A percentile compares a stretch with the other conserved stretches of the same genome.
These are phyloP conservation scores for Coniochaeta sp. DNA, from an alignment of 2,329 filamentous ascomycete genomes.

Conservation along the genomic window DNA sequence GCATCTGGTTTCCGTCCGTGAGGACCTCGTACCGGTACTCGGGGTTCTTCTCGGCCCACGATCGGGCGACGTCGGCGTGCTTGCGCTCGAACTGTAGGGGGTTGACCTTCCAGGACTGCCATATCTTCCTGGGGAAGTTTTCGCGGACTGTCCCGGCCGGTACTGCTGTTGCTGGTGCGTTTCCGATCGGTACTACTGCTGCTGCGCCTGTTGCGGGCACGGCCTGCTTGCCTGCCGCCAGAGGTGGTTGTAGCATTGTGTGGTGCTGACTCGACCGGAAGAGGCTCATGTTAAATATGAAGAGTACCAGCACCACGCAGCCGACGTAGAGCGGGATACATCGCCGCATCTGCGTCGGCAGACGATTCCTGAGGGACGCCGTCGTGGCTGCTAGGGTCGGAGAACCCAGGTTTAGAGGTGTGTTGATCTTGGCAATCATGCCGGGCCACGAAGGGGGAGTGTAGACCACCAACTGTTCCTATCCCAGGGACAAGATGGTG, in stretches of 20 bases:
- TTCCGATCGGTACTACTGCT: no score
- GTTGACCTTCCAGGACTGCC: slow-evolving; percentile 71
- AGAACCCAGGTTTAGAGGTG: slow-evolving; percentile 23
- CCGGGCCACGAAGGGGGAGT: slow-evolving; percentile 4
- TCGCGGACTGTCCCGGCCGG: slow-evolving; percentile 8
- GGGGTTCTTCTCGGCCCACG: slow-evolving; percentile 62
- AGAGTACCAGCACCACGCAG: slow-evolving; percentile 34
- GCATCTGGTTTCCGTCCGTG: slow-evolving; percentile 60
- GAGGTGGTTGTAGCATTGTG: slow-evolving; percentile 5
- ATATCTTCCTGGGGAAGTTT: slow-evolving; percentile 61
- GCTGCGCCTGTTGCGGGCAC: neutral
- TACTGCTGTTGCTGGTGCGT: no score
- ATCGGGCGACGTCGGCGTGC: slow-evolving; percentile 52
- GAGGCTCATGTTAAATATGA: slow-evolving; percentile 38
- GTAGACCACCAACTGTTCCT: neutral
- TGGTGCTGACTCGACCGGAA: slow-evolving; percentile 18
- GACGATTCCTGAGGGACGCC: slow-evolving; percentile 26
- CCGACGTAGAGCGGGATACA: slow-evolving; percentile 38
- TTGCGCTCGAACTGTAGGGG: slow-evolving; percentile 59
- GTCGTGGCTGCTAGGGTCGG: slow-evolving; percentile 30
- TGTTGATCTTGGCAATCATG: slow-evolving; percentile 20
- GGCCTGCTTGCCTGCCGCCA: slow-evolving; percentile 7
- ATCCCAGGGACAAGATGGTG: neutral
- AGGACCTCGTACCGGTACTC: slow-evolving; percentile 61
- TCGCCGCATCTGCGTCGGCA: slow-evolving; percentile 42